Base-by-base conservation (phyloP, 345 rosid genomes). In the Odontarrhena argentea region DNA sequence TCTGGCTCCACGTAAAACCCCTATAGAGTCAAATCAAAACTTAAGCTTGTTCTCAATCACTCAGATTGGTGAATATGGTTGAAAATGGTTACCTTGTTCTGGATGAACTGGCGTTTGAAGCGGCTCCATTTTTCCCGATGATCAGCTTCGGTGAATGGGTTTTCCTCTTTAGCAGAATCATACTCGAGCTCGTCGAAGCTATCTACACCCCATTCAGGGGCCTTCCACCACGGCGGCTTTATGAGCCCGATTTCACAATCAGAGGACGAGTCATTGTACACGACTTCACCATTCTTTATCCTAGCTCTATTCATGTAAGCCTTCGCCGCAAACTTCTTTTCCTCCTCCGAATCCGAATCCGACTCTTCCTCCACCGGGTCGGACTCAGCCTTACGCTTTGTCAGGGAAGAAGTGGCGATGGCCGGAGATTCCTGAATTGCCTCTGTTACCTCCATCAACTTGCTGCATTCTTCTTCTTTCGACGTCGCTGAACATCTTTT, bases 1-100 rank as follows among this genome's bases (percentile, higher is more conserved):
- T 35, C 55, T 10, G 30, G 44, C 15, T 62, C 67, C 67, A 46
- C 67, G 25, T 35, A 34, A 62, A 62, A 62, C 2, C 55, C 67
- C 55, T 62, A 7, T 6, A 36, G 2, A 8, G 22, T 18, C 22
- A 18, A 18, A 18, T 18, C 22, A 18, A 18, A 18, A 18, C 22
- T 18, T 18, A 18, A 18, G 22, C 22, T 18, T 18, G 22, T 18
- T 18, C 22, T 18, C 22, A 18, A 18, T 18, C 22, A 18, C 22
- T 18, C 22, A 1, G 1, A 18, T 18, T 18, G 22, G 22, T 18
- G 1, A 18, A 18, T 18, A 18, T 18, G 22, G 22, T 12, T 18
- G 1, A 18, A 18, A 0, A 18, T 18, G 22, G 22, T 12, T 45
- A 49, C 55, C 55, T 26, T 51, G 55, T 4, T 51, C 36, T 6